Conservation (phyloP, 2,329 filamentous ascomycete genomes). For the Xylariomycetidae sp. region DNA sequence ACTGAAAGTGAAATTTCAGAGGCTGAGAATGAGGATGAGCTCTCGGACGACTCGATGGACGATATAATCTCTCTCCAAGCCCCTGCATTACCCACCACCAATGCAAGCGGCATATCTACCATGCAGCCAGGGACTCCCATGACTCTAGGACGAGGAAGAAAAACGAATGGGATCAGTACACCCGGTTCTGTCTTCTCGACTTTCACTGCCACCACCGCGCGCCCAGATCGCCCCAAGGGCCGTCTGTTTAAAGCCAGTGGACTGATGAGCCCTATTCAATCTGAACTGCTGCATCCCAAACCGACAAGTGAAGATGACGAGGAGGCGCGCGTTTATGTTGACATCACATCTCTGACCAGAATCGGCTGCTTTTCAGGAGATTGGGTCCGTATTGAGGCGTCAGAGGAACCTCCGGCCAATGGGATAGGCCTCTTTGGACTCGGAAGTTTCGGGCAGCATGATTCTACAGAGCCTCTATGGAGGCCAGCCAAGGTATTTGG, state of each 20-base stretch:
- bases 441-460: constrained; percentile 59
- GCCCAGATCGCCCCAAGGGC: constrained; percentile 66
- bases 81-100: constrained; percentile 71
- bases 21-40: constrained; percentile 63
- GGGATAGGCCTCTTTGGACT: constrained; percentile 64
- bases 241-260: constrained; percentile 83
- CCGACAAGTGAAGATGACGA: constrained; percentile 76
- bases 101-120: constrained; percentile 74
- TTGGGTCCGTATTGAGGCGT: constrained; percentile 82
- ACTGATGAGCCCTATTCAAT: constrained; percentile 65
- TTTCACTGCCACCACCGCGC: constrained; percentile 78
- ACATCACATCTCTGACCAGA: constrained; percentile 77
- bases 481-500: constrained; percentile 86
- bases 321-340: constrained; percentile 84
- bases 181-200: constrained; percentile 87
- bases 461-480: constrained; percentile 63
- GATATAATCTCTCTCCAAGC: constrained; percentile 88
- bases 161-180: constrained; percentile 69
- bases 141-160: constrained; percentile 60
- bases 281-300: constrained; percentile 79
- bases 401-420: constrained; percentile 67
- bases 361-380: constrained; percentile 97
- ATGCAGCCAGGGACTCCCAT: constrained; percentile 78
- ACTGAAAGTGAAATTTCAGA: constrained; percentile 60
- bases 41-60: constrained; percentile 88